Percentiles rank a stretch among this genome's conserved stretches.
These are phyloP conservation scores for Neonectria ditissima DNA, from an alignment of 2,329 filamentous ascomycete genomes.

Conservation along the genomic window DNA sequence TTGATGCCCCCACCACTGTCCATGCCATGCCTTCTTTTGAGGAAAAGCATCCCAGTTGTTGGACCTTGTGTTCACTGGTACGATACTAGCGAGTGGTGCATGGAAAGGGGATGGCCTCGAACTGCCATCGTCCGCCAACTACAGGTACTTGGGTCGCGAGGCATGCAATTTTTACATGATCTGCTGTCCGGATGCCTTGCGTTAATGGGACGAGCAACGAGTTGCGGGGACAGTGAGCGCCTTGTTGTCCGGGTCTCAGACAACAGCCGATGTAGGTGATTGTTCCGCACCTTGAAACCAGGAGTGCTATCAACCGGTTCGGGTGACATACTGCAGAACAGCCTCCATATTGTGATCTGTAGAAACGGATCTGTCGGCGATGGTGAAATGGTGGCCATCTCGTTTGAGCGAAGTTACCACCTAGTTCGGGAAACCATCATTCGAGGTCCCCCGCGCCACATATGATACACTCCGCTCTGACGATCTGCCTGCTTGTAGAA, in stretches of 20 bases:
- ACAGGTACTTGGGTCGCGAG: background rate
- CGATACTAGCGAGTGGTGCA: too few relatives aligned
- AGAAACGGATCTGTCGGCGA: background rate
- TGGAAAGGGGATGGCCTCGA: background rate
- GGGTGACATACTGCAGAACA: background rate
- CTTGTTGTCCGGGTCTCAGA: background rate
- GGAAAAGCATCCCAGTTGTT: background rate
- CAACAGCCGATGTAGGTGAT: background rate
- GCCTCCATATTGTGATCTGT: background rate
- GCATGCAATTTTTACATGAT: background rate
- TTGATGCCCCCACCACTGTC: too few relatives aligned
- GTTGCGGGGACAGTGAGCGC: background rate
- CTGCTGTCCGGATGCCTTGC: background rate
- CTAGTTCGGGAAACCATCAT: slow-evolving; percentile 7
- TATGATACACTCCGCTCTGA: slow-evolving; percentile 9
- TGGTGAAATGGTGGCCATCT: background rate
- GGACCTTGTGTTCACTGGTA: background rate
- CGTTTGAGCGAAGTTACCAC: background rate
- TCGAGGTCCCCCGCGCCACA: background rate
- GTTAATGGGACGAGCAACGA: background rate
- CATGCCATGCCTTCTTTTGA: background rate
- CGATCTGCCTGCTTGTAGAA: slow-evolving; percentile 4
- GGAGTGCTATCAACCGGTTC: background rate
- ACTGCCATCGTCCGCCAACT: background rate
- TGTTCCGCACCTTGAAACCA: background rate